Conservation (phyloP, 2,329 filamentous ascomycete genomes). For the Claviceps sp. region DNA sequence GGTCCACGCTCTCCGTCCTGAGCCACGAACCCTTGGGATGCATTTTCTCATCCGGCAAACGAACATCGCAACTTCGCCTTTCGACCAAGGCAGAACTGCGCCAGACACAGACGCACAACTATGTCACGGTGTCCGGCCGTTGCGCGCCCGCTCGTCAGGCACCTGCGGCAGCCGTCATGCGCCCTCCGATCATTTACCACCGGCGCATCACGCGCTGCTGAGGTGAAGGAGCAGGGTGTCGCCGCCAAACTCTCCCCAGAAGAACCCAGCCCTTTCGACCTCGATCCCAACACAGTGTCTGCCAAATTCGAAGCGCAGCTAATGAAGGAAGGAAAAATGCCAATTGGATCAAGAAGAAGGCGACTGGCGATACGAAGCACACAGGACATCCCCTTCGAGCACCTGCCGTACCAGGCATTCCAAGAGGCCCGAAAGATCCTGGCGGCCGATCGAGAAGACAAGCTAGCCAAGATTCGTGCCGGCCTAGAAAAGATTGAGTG, state of each 20-base stretch:
- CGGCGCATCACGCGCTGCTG: constrained; percentile 18
- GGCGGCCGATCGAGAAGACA: constrained; percentile 65
- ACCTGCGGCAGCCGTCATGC: constrained; percentile 28
- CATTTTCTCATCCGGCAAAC: background rate
- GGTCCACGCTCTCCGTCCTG: constrained; percentile 4
- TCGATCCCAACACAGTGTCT: constrained; percentile 57
- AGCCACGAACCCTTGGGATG: background rate
- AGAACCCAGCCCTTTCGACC: constrained; percentile 26
- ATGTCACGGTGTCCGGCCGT: constrained; percentile 51
- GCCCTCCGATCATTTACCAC: constrained; percentile 23
- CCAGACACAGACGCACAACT: constrained; percentile 6
- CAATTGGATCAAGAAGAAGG: constrained; percentile 74
- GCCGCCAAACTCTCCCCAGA: constrained; percentile 6
- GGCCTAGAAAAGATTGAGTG: constrained; percentile 56
- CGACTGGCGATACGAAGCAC: constrained; percentile 56
- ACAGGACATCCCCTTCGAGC: constrained; percentile 70
- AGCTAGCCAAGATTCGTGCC: constrained; percentile 56
- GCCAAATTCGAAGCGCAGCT: constrained; percentile 48
- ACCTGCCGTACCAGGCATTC: constrained; percentile 93
- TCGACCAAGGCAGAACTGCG: no score
- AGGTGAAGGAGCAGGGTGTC: constrained; percentile 11
- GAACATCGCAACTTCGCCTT: background rate
- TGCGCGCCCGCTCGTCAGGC: constrained; percentile 41
- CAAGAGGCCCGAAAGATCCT: constrained; percentile 86
- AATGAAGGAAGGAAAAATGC: constrained; percentile 52